Conservation (phyloP, 2,329 filamentous ascomycete species). For the Aspergillus sp. region DNA sequence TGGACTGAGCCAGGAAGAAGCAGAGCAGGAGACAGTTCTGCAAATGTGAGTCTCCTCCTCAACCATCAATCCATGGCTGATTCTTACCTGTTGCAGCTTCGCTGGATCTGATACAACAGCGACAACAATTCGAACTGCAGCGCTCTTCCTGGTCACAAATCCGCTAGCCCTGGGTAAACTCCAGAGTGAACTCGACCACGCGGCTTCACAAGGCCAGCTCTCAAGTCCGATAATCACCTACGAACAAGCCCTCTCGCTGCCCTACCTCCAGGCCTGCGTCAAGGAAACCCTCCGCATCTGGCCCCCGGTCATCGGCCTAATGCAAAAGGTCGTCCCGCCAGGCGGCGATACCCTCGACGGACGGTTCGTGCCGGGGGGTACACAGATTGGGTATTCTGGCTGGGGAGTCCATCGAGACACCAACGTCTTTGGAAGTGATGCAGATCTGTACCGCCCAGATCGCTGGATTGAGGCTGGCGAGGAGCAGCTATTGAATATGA, state of each 20-base stretch:
- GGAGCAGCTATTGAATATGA: not conserved
- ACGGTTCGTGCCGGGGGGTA: not conserved
- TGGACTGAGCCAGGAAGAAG: not conserved
- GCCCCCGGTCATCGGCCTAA: not conserved
- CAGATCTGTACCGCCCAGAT: not conserved
- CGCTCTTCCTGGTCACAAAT: not conserved
- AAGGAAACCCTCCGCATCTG: not conserved
- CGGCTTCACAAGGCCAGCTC: not conserved
- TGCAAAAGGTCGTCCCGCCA: not conserved
- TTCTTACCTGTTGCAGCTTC: not conserved
- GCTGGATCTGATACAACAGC: conserved; percentile 1
- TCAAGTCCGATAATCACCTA: not conserved
- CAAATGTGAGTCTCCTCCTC: not conserved
- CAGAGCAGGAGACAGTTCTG: not conserved
- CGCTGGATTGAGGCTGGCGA: not conserved
- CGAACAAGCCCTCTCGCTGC: not conserved
- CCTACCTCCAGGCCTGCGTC: not conserved
- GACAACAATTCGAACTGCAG: not conserved
- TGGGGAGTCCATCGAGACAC: not conserved
- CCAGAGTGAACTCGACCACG: not conserved
- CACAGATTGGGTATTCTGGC: not conserved
- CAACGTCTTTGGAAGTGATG: not conserved
- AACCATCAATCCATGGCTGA: too few relatives aligned
- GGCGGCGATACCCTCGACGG: not conserved
- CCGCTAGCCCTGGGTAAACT: not conserved